Percentiles rank a stretch among this genome's conserved stretches.
These are phyloP conservation scores for Dactylellina leptospora DNA, from an alignment of 2,329 filamentous ascomycete genomes.

Conservation along the genomic window DNA sequence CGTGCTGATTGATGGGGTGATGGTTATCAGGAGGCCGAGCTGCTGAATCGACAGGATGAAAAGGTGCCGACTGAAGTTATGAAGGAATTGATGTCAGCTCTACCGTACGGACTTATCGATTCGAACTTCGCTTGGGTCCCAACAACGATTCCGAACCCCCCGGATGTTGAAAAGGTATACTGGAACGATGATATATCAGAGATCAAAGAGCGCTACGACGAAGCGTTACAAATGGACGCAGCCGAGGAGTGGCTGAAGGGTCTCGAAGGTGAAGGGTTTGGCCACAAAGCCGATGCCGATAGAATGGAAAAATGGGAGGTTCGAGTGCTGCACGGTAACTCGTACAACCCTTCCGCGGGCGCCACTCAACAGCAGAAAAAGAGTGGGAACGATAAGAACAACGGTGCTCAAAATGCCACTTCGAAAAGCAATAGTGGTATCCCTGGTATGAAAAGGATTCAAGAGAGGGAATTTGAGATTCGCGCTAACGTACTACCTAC, in stretches of 20 bases:
- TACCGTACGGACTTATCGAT: constrained; percentile 70
- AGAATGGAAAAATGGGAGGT: constrained; percentile 80
- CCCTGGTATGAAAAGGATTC: constrained; percentile 25
- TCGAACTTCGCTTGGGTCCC: constrained; percentile 54
- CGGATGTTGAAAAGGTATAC: constrained; percentile 73
- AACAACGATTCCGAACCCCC: constrained; percentile 61
- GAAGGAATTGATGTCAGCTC: constrained; percentile 71
- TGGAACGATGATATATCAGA: constrained; percentile 70
- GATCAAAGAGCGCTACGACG: constrained; percentile 70
- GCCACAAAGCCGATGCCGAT: constrained; percentile 69
- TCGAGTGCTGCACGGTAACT: constrained; percentile 45
- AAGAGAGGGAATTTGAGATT: background rate
- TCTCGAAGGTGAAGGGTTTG: constrained; percentile 70
- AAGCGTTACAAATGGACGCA: constrained; percentile 72
- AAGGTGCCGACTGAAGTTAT: constrained; percentile 70
- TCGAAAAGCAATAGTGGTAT: constrained; percentile 39
- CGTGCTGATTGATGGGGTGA: background rate
- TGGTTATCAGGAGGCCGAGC: constrained; percentile 56
- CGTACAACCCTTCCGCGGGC: constrained; percentile 33
- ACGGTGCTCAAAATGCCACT: background rate
- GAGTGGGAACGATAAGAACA: constrained; percentile 11
- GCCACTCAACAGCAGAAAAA: constrained; percentile 19
- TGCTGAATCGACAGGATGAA: constrained; percentile 73
- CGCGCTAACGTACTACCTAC: background rate
- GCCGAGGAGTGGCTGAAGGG: constrained; percentile 83